These are phyloP conservation scores for Nymphaea thermarum DNA, from an alignment of 164 flowering plant genomes.

Conservation along the genomic window DNA sequence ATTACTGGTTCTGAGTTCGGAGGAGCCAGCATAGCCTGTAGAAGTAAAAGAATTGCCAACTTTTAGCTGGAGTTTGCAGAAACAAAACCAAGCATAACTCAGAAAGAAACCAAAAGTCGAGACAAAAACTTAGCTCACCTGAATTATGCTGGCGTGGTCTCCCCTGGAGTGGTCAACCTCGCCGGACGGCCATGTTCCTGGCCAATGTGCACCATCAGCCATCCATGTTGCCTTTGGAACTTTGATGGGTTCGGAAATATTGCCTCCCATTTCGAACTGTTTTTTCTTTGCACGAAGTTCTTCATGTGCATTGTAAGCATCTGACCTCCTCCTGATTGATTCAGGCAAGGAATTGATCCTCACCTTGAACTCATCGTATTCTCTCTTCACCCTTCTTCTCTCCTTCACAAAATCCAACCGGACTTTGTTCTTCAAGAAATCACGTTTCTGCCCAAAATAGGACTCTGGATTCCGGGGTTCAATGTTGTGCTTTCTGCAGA, in stretches of 20 bases:
- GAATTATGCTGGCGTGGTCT: slow-evolving; percentile 84
- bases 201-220: slow-evolving; percentile 93
- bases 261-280: slow-evolving; percentile 46
- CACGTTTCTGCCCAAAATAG: slow-evolving; percentile 71
- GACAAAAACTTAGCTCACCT: slow-evolving; percentile 35
- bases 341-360: slow-evolving; percentile 81
- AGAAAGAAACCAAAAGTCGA: neutral
- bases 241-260: slow-evolving; percentile 32
- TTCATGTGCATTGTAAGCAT: slow-evolving; percentile 74
- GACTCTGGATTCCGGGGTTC: slow-evolving; percentile 84
- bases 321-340: slow-evolving; percentile 75
- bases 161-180: slow-evolving; percentile 70
- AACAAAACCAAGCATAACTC: neutral
- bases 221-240: slow-evolving; percentile 90
- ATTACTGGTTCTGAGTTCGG: slow-evolving; percentile 59
- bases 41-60: neutral
- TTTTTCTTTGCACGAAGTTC: slow-evolving; percentile 62
- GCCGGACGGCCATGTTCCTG: slow-evolving; percentile 74
- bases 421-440: slow-evolving; percentile 71
- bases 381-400: slow-evolving; percentile 74
- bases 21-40: slow-evolving; percentile 81
- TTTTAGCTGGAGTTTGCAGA: neutral
- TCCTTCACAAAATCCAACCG: slow-evolving; percentile 79
- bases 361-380: slow-evolving; percentile 92
- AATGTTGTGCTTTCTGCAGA: slow-evolving; percentile 69